A percentile compares a stretch with the other conserved stretches of the same genome.
Conservation (phyloP, 441 rosid genomes). For the Pelargonium fulgidum region DNA sequence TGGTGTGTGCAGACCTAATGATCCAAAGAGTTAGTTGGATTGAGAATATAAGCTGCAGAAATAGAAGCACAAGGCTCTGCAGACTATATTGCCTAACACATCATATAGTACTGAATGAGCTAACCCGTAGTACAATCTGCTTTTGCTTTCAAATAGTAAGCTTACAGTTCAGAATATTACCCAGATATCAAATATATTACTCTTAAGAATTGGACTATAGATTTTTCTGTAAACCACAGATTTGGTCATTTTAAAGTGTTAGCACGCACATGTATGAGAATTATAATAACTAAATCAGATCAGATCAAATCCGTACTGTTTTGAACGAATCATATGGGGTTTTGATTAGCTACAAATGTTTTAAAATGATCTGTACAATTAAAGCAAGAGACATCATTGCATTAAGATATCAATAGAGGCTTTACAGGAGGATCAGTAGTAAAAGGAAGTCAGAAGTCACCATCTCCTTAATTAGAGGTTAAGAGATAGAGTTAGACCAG, state of each 20-base stretch:
- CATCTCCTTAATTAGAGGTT: slow-evolving; percentile 9
- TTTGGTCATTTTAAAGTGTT: background rate
- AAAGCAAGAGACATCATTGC: slow-evolving; percentile 4
- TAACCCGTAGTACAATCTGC: background rate
- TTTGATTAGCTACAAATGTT: background rate
- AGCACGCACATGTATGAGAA: background rate
- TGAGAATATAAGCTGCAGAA: background rate
- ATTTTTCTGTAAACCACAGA: background rate
- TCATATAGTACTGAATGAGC: background rate
- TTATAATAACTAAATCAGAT: background rate
- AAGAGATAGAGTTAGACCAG: slow-evolving; percentile 12
- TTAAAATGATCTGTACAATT: background rate
- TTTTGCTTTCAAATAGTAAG: slow-evolving; percentile 2
- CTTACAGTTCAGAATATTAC: background rate
- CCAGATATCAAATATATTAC: background rate
- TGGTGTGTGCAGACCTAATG: background rate
- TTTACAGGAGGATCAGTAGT: slow-evolving; percentile 10
- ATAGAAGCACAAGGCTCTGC: slow-evolving; percentile 7
- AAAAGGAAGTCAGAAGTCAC: background rate
- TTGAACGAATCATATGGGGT: background rate
- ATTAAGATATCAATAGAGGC: background rate
- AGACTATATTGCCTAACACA: background rate
- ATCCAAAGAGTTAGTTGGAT: background rate
- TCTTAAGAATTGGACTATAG: background rate
- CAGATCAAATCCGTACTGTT: background rate